Conservation (phyloP, 805 yeast species). For the Dipodascus albidus region DNA sequence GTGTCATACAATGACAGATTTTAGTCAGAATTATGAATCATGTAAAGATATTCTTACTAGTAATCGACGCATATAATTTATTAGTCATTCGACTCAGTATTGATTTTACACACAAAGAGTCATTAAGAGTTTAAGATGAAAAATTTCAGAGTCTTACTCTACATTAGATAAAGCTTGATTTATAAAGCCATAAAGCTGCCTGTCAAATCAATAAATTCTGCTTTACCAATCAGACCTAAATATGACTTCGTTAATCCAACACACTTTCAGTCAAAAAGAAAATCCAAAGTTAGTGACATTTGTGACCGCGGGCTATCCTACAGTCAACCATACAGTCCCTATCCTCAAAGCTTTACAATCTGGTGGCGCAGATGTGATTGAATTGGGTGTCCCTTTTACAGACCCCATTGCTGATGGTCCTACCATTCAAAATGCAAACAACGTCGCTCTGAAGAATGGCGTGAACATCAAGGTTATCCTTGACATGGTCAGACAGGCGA, state of each 20-base stretch:
- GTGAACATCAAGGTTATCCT: slow-evolving; percentile 59
- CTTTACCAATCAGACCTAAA: not conserved
- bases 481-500: slow-evolving; percentile 62
- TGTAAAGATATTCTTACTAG: not conserved
- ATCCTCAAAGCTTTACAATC: slow-evolving; percentile 79
- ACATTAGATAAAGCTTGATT: not conserved
- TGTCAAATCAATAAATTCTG: too few relatives aligned
- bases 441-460: slow-evolving; percentile 68
- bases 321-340: slow-evolving; percentile 78
- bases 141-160: not conserved
- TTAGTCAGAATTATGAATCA: not conserved
- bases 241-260: not conserved
- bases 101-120: not conserved
- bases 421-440: slow-evolving; percentile 81
- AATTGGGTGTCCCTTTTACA: slow-evolving; percentile 90
- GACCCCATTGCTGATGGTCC: slow-evolving; percentile 99
- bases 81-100: not conserved
- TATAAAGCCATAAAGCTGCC: not conserved
- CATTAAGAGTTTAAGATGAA: not conserved
- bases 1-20: not conserved
- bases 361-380: slow-evolving; percentile 93
- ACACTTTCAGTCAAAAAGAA: not conserved
- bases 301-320: slow-evolving; percentile 90
- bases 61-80: not conserved
- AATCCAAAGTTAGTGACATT: slow-evolving; percentile 58